Percentiles rank a stretch among this genome's conserved stretches.
Evolutionary conservation across 2,329 filamentous ascomycete genomes (phyloP).

Genomic region (Pezicula carpinea): DNA sequence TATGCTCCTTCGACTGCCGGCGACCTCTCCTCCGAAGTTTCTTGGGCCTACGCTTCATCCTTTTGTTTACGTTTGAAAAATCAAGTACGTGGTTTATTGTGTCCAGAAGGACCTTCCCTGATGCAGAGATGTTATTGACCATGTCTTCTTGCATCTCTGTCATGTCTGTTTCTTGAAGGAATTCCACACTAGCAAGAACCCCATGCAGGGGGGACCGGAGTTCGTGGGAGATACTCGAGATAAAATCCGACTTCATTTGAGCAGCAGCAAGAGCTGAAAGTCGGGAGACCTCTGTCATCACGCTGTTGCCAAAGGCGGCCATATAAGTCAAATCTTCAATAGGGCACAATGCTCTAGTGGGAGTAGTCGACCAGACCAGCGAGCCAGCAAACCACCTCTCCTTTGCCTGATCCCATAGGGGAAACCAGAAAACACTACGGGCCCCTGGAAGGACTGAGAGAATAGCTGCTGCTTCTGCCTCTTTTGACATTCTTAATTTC

Average conservation of each 20-base stretch:
- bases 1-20: slow-evolving; percentile 6
- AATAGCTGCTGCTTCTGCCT: slow-evolving; percentile 28
- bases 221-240: slow-evolving; percentile 58
- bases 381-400: slow-evolving; percentile 45
- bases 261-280: slow-evolving; percentile 36
- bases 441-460: slow-evolving; percentile 36
- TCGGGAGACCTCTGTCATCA: slow-evolving; percentile 51
- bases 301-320: slow-evolving; percentile 46
- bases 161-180: slow-evolving; percentile 47
- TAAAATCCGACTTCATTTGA: slow-evolving; percentile 43
- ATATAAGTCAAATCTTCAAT: slow-evolving; percentile 47
- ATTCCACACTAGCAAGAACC: slow-evolving; percentile 48
- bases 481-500: slow-evolving; percentile 15
- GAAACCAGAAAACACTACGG: slow-evolving; percentile 42
- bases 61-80: slow-evolving; percentile 49
- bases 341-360: slow-evolving; percentile 38
- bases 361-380: slow-evolving; percentile 43
- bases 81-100: slow-evolving; percentile 49
- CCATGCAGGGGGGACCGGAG: slow-evolving; percentile 57
- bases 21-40: slow-evolving; percentile 10
- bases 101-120: slow-evolving; percentile 46
- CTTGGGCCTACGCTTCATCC: slow-evolving; percentile 17
- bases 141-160: slow-evolving; percentile 42
- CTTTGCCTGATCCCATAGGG: slow-evolving; percentile 41
- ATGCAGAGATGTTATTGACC: slow-evolving; percentile 45